Evolutionary conservation across 2,329 filamentous ascomycete genomes (phyloP).

Genomic region (Fusarium sp.): DNA sequence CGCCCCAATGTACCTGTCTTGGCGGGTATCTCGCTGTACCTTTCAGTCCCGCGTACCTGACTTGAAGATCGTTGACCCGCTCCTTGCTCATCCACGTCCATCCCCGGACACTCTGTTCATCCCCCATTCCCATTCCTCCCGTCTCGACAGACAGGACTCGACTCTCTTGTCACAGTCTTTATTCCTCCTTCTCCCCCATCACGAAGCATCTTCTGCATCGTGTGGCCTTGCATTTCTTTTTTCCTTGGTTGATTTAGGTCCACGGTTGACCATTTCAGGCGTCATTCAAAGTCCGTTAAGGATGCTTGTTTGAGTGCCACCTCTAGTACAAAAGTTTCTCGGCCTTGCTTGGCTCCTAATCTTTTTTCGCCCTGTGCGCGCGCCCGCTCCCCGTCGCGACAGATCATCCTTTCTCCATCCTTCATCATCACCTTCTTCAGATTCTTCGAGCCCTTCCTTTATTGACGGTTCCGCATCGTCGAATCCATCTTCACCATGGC

Average conservation of each 20-base stretch:
- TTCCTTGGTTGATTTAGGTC: not conserved
- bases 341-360: conserved; percentile 16
- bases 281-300: not conserved
- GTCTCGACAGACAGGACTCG: not conserved
- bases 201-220: not conserved
- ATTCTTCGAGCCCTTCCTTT: conserved; percentile 16
- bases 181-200: not conserved
- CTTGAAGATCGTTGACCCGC: conserved; percentile 35
- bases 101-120: conserved; percentile 36
- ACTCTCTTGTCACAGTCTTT: not conserved
- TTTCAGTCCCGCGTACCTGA: conserved; percentile 22
- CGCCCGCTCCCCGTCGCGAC: not conserved
- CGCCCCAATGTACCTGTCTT: conserved; percentile 23
- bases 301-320: conserved; percentile 4
- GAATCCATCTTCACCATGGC: conserved; percentile 61
- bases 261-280: not conserved
- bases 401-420: conserved; percentile 29
- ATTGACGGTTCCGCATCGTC: conserved; percentile 25
- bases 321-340: conserved; percentile 24
- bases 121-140: conserved; percentile 29
- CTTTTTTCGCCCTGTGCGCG: conserved; percentile 32
- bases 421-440: conserved; percentile 27
- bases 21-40: not conserved
- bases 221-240: not conserved
- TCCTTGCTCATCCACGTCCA: conserved; percentile 8